Base-by-base conservation (phyloP, 2,329 filamentous ascomycete species). In the Colletotrichum limetticola region DNA sequence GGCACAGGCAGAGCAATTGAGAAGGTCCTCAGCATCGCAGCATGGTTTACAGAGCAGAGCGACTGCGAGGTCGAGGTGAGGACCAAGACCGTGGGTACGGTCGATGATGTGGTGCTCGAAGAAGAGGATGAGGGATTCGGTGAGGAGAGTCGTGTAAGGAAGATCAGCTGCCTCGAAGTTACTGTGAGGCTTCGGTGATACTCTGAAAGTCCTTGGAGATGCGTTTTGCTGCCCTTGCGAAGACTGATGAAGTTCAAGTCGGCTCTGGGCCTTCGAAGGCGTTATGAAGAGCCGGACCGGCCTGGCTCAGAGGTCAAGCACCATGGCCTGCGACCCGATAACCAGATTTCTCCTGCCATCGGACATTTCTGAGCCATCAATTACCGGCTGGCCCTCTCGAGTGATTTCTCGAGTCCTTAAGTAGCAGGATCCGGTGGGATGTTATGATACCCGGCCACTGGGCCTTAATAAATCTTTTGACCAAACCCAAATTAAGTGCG, bases 1-100 rank as follows among this genome's bases (percentile, higher is more conserved):
- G 93, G 90, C 8, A 92, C 91, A 0, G 92, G 93, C 1, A 88
- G 87, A 75, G 93, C 92, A 8, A 91, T 95, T 35, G 85, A 88
- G 74, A 91, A 90, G 80, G 89, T 89, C 1, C 80, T 93, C 71
- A 85, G 88, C 30, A 80, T 95, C 6, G 93, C 90, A 0, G 80
- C 88, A 42, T 92, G 89, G 85, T 94, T 94, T 75, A 87, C 90
- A 80, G 85, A 89, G 66, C 87, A 92, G 80, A 84, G 81, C 14
- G 90, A 90, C 74, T 91, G 89, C 75, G 78, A 81, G 5, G 90
- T 94, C 1, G 83, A 85, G 76, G 78, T 94, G 64, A 84, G 86
- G 79, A 94, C 92, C 58, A 87, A 89, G 69, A 93, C 88, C 63
- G 85, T 93, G 19, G 86, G 85, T n/a, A 89, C 91, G 2, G 86